phyloP scores from a whole-genome alignment of 345 rosid species.

The Carallia brachiata region DNA sequence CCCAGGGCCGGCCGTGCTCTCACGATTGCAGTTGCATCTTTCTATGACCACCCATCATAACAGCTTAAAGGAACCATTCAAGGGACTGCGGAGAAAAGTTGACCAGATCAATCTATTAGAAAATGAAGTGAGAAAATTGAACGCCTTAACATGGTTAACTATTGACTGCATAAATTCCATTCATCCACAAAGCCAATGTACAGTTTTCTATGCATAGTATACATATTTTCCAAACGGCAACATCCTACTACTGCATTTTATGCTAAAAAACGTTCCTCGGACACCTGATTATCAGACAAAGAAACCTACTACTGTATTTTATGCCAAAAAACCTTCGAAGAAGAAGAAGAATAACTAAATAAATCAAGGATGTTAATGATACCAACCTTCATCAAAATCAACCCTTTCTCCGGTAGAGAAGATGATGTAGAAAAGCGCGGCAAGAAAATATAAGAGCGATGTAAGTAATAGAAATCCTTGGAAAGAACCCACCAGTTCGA shows the following conservation, averaged over 20 bases:
- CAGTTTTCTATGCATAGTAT: too few species aligned
- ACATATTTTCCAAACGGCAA: too few species aligned
- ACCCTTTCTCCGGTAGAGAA: conserved; percentile 87
- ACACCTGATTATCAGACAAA: too few species aligned
- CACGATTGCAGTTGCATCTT: background rate
- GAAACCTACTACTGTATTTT: too few species aligned
- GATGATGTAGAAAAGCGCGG: conserved; percentile 68
- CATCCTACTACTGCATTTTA: too few species aligned
- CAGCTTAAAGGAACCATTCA: background rate
- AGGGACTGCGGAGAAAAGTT: background rate
- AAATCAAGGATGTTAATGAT: background rate
- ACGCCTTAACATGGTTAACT: background rate
- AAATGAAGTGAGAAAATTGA: background rate
- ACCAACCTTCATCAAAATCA: conserved; percentile 60
- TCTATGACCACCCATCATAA: background rate
- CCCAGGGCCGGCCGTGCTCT: background rate
- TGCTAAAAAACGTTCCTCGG: too few species aligned
- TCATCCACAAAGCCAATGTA: too few species aligned
- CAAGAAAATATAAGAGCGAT: conserved; percentile 56
- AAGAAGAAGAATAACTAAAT: background rate
- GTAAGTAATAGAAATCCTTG: conserved; percentile 86
- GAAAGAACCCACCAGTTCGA: conserved; percentile 84
- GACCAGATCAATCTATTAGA: background rate
- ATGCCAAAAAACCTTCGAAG: too few species aligned
- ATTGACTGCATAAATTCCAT: background rate